A percentile compares a stretch with the other conserved stretches of the same genome.
Conservation (phyloP, 2,329 filamentous ascomycete genomes). For the Aspergillus fischeri region DNA sequence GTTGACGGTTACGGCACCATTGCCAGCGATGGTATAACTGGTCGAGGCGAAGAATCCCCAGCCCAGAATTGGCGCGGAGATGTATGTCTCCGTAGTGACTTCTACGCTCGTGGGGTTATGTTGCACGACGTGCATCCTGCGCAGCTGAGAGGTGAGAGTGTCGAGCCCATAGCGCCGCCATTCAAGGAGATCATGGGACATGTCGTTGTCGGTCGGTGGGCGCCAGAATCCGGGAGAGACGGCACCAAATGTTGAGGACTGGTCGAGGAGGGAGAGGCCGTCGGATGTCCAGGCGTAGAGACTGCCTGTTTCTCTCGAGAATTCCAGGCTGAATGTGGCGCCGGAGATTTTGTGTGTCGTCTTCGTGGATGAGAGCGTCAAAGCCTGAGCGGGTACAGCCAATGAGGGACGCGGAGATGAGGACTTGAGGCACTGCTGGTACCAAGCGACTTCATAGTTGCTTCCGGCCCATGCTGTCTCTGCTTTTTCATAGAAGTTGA, state of each 20-base stretch:
- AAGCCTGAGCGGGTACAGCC: neutral
- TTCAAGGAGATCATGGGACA: conserved; percentile 20
- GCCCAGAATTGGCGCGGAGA: conserved; percentile 20
- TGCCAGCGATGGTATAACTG: conserved; percentile 12
- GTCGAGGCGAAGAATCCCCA: conserved; percentile 18
- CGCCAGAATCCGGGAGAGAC: conserved; percentile 25
- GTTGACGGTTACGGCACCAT: conserved; percentile 7
- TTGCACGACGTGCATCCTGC: conserved; percentile 5
- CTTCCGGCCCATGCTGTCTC: conserved; percentile 57
- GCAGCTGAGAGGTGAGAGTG: conserved; percentile 4
- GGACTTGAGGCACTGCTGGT: conserved; percentile 6
- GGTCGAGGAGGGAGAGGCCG: neutral
- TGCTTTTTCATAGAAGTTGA: conserved; percentile 25
- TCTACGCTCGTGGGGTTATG: conserved; percentile 2
- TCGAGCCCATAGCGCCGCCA: conserved; percentile 24
- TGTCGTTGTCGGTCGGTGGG: conserved; percentile 30
- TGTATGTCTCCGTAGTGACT: conserved; percentile 11
- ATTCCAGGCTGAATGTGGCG: conserved; percentile 2
- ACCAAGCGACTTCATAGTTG: conserved; percentile 9
- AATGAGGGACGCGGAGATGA: neutral
- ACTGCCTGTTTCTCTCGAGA: conserved; percentile 3
- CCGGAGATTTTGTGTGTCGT: conserved; percentile 1
- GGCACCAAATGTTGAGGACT: neutral
- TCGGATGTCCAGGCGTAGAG: neutral
- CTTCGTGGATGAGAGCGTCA: neutral